Evolutionary conservation across 805 yeast species (phyloP), one percentile per base, ranked within the genome.

Genomic region (Candida vartiovaarae): DNA sequence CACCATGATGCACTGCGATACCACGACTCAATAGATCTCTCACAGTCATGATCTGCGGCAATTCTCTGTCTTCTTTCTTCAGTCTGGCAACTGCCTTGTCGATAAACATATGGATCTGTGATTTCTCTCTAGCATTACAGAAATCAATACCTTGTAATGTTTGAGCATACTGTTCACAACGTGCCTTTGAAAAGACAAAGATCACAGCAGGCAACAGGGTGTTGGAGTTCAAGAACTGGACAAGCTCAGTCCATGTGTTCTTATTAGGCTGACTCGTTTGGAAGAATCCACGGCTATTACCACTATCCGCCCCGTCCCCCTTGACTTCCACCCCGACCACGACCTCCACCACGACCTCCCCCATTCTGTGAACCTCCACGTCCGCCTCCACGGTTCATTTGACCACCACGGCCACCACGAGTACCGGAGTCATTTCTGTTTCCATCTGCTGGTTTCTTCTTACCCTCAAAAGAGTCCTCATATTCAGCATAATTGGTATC

Each of bases 1-100:
- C 98, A 59, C 96, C 95, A 63, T 90, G 97, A 60, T 90, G 98
- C 2, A 90, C 95, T 0, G 96, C 97, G 48, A 93, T 84, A 44
- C 99, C 99, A 57, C 97, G 73, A 36, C 87, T 75, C 36, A 93
- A 64, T 73, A 91, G 70, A 29, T 88, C 95, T 52, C 95, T 74
- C 46, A 91, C 74, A 51, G 84, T 80, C 47, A 86, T 51, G 46
- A 93, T 91, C 64, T 93, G 99, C 1, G 99, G 98, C 39, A 93
- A 69, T 44, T 84, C 91, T 49, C 98, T 74, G 60, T 93, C 99
- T 56, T 93, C 99, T 54, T 81, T 84, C 56, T 86, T 87, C 61
- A 88, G 75, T 45, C 99, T 75, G 0, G 90, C 74, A 25, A 90
- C 84, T 0, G 98, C 95, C 51, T 80, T 78, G 54, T 91, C 96